Conservation (phyloP, 345 rosid species). For the Brassica carinata region DNA sequence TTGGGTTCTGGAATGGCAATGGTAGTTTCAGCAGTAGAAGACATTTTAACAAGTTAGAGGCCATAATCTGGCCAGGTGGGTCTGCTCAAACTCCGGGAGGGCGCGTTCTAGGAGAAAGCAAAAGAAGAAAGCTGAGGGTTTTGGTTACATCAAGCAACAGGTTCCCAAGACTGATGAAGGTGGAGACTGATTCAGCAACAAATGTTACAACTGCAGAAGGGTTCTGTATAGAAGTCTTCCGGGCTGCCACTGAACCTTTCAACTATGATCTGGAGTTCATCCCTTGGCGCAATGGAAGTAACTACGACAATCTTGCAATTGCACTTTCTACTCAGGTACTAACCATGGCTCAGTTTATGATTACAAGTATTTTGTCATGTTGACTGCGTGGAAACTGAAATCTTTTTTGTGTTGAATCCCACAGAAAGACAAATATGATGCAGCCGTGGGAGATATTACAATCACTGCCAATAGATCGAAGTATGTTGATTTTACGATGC, state of each 20-base stretch:
- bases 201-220: neutral
- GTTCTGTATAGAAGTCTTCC: conserved; percentile 38
- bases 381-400: neutral
- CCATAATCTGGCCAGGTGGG: conserved; percentile 49
- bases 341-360: neutral
- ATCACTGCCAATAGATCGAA: conserved; percentile 39
- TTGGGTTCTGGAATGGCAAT: conserved; percentile 42
- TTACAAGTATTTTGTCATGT: neutral
- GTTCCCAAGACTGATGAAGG: conserved; percentile 30
- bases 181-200: conserved; percentile 22
- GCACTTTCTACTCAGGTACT: conserved; percentile 26
- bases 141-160: conserved; percentile 42
- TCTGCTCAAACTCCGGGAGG: conserved; percentile 28
- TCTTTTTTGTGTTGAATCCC: neutral
- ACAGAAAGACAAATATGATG: conserved; percentile 46
- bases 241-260: conserved; percentile 16
- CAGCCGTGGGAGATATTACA: conserved; percentile 51
- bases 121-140: conserved; percentile 34
- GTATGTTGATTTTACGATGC: conserved; percentile 53
- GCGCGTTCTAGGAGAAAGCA: neutral
- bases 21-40: conserved; percentile 28
- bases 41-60: conserved; percentile 16
- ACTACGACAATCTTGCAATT: conserved; percentile 32
- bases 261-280: conserved; percentile 31
- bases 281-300: conserved; percentile 25